phyloP scores from a whole-genome alignment of 2,329 filamentous ascomycete genomes.

The Monosporascus sp. region DNA sequence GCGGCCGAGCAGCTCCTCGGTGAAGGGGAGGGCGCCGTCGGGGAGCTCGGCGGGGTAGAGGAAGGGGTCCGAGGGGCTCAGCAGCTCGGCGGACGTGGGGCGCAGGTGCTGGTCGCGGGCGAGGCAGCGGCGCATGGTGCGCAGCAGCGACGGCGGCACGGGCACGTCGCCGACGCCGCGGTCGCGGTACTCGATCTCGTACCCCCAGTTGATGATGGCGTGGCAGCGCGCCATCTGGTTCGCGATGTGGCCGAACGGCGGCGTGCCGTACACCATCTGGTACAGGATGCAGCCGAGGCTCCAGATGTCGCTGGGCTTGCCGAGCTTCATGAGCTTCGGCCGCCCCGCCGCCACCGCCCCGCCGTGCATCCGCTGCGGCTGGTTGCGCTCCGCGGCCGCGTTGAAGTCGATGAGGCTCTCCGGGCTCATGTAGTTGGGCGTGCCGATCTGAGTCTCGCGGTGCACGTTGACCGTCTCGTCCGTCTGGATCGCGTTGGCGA shows the following conservation, averaged over 20 bases:
- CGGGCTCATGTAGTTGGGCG: constrained; percentile 97
- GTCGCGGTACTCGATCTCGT: constrained; percentile 67
- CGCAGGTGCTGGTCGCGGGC: constrained; percentile 57
- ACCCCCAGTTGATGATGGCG: constrained; percentile 75
- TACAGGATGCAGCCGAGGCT: constrained; percentile 93
- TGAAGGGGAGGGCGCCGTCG: constrained; percentile 52
- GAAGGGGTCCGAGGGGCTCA: constrained; percentile 56
- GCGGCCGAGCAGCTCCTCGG: constrained; percentile 55
- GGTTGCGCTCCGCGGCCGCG: constrained; percentile 21
- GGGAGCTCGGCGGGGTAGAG: constrained; percentile 56
- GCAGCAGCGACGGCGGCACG: constrained; percentile 54
- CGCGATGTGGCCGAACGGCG: constrained; percentile 86
- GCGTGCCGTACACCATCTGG: constrained; percentile 97
- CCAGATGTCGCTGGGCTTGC: constrained; percentile 95
- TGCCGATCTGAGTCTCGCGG: constrained; percentile 90
- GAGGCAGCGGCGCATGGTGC: constrained; percentile 59
- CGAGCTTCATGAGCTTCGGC: constrained; percentile 84
- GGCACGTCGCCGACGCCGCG: constrained; percentile 60
- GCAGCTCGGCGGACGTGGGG: constrained; percentile 58
- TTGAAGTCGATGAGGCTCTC: constrained; percentile 90
- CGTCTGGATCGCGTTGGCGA: constrained; percentile 92
- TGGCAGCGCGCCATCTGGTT: constrained; percentile 84
- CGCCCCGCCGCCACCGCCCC: constrained; percentile 32
- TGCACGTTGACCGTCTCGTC: constrained; percentile 97
- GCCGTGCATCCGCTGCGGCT: not conserved